These are phyloP conservation scores for Cymbopogon flexuosus DNA, from an alignment of 202 grass and related monocot species.

Conservation along the genomic window DNA sequence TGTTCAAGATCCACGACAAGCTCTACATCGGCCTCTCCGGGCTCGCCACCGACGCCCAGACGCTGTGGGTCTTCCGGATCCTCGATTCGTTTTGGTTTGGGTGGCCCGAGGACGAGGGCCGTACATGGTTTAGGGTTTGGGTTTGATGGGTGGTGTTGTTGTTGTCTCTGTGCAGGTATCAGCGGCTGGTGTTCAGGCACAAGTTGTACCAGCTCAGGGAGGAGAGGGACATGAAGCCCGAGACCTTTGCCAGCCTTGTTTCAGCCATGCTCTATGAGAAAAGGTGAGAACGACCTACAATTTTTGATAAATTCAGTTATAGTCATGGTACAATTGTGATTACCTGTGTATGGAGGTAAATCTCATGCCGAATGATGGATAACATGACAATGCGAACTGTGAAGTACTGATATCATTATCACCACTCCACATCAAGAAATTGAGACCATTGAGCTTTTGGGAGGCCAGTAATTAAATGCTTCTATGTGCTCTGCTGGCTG, in stretches of 20 bases:
- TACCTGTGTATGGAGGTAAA: background rate
- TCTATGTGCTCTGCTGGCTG: background rate
- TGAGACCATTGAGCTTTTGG: background rate
- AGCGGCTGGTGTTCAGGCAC: constrained; percentile 79
- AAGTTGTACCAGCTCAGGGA: constrained; percentile 75
- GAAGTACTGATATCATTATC: background rate
- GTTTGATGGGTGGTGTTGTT: constrained; percentile 23
- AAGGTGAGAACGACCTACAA: constrained; percentile 35
- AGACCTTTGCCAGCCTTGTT: constrained; percentile 77
- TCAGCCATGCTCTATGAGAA: constrained; percentile 82
- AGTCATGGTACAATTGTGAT: background rate
- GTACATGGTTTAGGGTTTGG: constrained; percentile 22
- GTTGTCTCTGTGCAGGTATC: constrained; percentile 42
- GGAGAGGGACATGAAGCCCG: constrained; percentile 83
- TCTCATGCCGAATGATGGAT: background rate
- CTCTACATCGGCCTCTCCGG: constrained; percentile 75
- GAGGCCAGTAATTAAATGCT: background rate
- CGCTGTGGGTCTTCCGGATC: constrained; percentile 41
- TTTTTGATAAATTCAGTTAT: background rate
- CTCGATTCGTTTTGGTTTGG: background rate
- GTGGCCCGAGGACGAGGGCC: background rate
- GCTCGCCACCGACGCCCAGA: constrained; percentile 68
- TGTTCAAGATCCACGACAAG: constrained; percentile 74
- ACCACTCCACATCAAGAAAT: background rate
- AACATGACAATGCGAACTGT: background rate